Conservation (phyloP, 2,329 filamentous ascomycete species). For the Trichophyton equinum region DNA sequence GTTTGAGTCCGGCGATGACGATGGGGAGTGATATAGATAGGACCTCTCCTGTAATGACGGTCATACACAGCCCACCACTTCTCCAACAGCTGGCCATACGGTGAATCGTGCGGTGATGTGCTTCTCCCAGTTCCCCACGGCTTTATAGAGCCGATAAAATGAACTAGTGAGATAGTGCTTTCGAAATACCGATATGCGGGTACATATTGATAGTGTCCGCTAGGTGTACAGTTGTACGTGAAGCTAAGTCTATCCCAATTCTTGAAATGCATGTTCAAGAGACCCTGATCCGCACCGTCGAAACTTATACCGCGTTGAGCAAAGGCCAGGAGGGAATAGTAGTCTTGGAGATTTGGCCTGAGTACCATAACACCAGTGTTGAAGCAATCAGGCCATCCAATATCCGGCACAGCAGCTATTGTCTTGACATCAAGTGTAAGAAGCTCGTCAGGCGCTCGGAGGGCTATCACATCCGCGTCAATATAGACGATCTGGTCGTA, state of each 20-base stretch:
- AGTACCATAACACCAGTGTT: constrained; percentile 96
- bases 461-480: constrained; percentile 84
- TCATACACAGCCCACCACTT: constrained; percentile 95
- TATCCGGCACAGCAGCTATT: constrained; percentile 72
- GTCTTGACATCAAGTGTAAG: constrained; percentile 50
- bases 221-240: constrained; percentile 93
- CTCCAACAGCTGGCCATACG: constrained; percentile 68
- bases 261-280: constrained; percentile 89
- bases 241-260: constrained; percentile 83
- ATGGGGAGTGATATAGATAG: neutral
- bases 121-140: constrained; percentile 60
- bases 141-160: constrained; percentile 88
- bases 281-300: constrained; percentile 89
- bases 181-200: constrained; percentile 91
- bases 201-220: constrained; percentile 91
- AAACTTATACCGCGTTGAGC: constrained; percentile 83
- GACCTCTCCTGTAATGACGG: constrained; percentile 53
- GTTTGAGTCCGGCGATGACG: neutral
- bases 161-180: constrained; percentile 74
- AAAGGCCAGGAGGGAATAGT: constrained; percentile 70
- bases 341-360: constrained; percentile 74
- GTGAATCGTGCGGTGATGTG: constrained; percentile 24
- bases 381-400: constrained; percentile 96
- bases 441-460: constrained; percentile 84
- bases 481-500: constrained; percentile 90